phyloP scores from a whole-genome alignment of 2,329 filamentous ascomycete species.

The Periconia sp. region DNA sequence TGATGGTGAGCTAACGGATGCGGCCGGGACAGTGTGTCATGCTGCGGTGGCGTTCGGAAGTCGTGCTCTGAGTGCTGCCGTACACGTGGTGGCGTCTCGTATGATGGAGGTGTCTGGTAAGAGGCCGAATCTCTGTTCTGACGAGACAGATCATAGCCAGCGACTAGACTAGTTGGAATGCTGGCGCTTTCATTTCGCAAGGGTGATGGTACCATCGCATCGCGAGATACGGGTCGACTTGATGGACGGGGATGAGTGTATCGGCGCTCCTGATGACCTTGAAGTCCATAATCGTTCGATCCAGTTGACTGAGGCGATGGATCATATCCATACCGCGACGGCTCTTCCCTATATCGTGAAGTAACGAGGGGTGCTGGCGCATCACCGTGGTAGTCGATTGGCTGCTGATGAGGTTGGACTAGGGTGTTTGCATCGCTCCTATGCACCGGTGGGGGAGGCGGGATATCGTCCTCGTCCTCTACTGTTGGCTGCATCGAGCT shows the following conservation, averaged over 20 bases:
- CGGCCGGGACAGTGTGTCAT: slow-evolving; percentile 34
- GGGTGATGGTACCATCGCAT: slow-evolving; percentile 40
- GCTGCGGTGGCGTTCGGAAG: slow-evolving; percentile 39
- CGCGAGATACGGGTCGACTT: slow-evolving; percentile 41
- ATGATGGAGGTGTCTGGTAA: slow-evolving; percentile 30
- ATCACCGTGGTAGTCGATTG: slow-evolving; percentile 30
- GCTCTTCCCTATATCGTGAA: slow-evolving; percentile 34
- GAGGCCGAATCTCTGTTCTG: slow-evolving; percentile 27
- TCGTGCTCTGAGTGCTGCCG: slow-evolving; percentile 44
- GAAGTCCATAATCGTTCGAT: slow-evolving; percentile 27
- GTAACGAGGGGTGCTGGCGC: slow-evolving; percentile 43
- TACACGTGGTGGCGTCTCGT: slow-evolving; percentile 32
- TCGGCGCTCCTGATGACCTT: slow-evolving; percentile 35
- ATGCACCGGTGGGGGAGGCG: slow-evolving; percentile 48
- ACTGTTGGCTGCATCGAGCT: slow-evolving; percentile 66
- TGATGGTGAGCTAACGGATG: slow-evolving; percentile 38
- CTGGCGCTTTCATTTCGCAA: slow-evolving; percentile 35
- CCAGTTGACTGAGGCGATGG: slow-evolving; percentile 33
- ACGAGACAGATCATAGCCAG: slow-evolving; percentile 35
- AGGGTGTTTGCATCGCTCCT: slow-evolving; percentile 41
- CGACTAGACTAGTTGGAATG: slow-evolving; percentile 38
- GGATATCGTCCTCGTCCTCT: slow-evolving; percentile 67
- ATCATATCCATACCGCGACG: slow-evolving; percentile 27
- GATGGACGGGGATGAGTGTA: slow-evolving; percentile 36
- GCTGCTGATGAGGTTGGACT: slow-evolving; percentile 31